Evolutionary conservation across 495 filamentous ascomycete species (phyloP), one percentile per base, ranked within the genome.

Genomic region (Achaetomiella virescens): DNA sequence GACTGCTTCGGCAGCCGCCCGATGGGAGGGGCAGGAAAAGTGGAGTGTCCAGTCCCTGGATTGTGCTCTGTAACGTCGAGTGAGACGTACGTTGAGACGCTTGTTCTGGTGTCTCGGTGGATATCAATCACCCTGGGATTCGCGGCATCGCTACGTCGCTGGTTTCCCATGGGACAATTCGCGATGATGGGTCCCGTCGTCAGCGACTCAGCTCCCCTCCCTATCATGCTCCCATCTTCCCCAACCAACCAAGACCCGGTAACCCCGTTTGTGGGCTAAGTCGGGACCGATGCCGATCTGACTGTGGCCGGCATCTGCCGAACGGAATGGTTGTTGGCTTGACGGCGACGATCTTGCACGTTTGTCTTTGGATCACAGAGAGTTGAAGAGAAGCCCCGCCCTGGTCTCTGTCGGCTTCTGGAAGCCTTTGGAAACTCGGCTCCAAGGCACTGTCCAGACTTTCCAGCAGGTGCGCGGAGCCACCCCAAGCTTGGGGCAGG

Each of bases 221-320:
- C 36, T 6, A 6, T 6, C 6, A 35, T 31, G 27, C 5, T 31
- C 4, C 27, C 27, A 31, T 9, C 27, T 9, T 31, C 27, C 27
- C 27, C 27, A n/a, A n/a, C 15, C 11, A 38, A 38, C n/a, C 11
- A n/a, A n/a, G 11, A 11, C 15, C 14, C 6, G 15, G 36, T 11
- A 38, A 38, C 10, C 6, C 31, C 6, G 15, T 41, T 17, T 20
- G 8, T 12, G 18, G 52, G 55, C 60, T 47, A 59, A 54, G 43
- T 27, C 22, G 46, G 20, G 48, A 54, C 54, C 58, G 58, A 53
- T 12, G 37, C 11, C 25, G 12, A 22, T 47, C 14, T 22, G 2
- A 43, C 44, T 1, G 1, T 12, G 17, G 24, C 8, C 22, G 31
- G 29, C 20, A 24, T 18, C 14, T 48, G 49, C 49, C 21, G 9